Evolutionary conservation across 75 land plant species (phyloP).

Genomic region (Sequoia sempervirens): DNA sequence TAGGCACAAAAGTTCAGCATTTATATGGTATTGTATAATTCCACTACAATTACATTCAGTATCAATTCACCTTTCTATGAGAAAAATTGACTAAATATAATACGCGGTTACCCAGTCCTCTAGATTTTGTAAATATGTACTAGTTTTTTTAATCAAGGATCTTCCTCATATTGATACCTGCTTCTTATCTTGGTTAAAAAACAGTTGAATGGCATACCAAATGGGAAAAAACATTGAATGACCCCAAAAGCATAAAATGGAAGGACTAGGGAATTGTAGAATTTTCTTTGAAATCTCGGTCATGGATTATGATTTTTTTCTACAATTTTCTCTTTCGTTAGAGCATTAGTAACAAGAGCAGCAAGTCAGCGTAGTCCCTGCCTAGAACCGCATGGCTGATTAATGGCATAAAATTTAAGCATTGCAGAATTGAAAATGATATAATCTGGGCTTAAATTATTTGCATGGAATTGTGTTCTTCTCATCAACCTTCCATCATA

Average conservation of each 20-base stretch:
- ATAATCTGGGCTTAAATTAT: too few relatives aligned
- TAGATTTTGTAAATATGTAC: background rate
- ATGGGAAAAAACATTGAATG: background rate
- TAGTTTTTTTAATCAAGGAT: background rate
- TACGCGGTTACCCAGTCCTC: background rate
- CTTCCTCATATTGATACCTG: background rate
- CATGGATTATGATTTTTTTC: background rate
- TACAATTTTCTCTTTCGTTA: background rate
- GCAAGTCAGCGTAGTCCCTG: too few relatives aligned
- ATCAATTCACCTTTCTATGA: background rate
- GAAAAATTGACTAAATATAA: background rate
- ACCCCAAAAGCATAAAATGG: background rate
- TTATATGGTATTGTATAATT: background rate
- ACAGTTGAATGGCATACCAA: background rate
- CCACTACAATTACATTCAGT: background rate
- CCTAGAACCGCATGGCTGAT: too few relatives aligned
- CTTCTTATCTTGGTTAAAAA: background rate
- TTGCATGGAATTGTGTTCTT: background rate
- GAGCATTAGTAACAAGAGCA: too few relatives aligned
- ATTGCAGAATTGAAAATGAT: too few relatives aligned
- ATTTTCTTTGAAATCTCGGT: background rate
- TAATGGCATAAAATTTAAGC: too few relatives aligned
- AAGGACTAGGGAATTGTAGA: background rate
- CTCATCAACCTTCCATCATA: background rate
- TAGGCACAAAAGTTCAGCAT: background rate